Evolutionary conservation across 2,329 filamentous ascomycete species (phyloP).

Genomic region (Magnaporthiopsis rhizophila): DNA sequence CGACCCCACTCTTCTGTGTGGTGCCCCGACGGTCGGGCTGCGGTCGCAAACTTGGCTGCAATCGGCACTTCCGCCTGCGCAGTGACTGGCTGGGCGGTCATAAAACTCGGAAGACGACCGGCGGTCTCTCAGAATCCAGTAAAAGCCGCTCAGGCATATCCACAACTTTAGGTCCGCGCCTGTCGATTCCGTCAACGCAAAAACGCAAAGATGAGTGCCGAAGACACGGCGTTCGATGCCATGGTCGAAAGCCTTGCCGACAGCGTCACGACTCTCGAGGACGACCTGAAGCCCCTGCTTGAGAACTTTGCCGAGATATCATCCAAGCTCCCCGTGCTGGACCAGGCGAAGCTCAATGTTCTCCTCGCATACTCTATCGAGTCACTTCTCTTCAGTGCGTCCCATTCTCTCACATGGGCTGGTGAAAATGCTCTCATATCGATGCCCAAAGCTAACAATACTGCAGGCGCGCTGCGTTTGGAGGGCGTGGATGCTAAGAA

Average conservation of each 20-base stretch:
- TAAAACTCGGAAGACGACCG: not conserved
- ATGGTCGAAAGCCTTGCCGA: constrained; percentile 6
- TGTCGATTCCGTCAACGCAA: not conserved
- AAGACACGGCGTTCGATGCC: constrained; percentile 3
- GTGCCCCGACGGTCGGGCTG: not conserved
- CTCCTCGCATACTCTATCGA: constrained; percentile 83
- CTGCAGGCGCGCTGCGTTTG: constrained; percentile 63
- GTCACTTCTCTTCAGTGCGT: constrained; percentile 75
- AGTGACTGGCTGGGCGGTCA: not conserved
- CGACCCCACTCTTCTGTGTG: not conserved
- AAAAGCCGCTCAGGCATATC: not conserved
- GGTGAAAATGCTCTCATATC: not conserved
- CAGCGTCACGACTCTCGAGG: constrained; percentile 44
- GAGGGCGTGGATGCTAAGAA: constrained; percentile 74
- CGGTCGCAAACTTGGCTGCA: not conserved
- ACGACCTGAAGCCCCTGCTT: constrained; percentile 66
- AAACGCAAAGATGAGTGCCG: not conserved
- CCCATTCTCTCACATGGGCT: not conserved
- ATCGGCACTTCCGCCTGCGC: not conserved
- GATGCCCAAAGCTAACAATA: constrained; percentile 11
- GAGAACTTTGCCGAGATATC: constrained; percentile 58
- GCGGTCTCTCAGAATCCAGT: no score
- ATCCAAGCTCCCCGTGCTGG: constrained; percentile 78
- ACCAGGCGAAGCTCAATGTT: constrained; percentile 92
- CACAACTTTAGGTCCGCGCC: no score